These are phyloP conservation scores for Gastroboletus turbinatus DNA, from an alignment of 1,284 basidiomycete genomes.

Conservation along the genomic window DNA sequence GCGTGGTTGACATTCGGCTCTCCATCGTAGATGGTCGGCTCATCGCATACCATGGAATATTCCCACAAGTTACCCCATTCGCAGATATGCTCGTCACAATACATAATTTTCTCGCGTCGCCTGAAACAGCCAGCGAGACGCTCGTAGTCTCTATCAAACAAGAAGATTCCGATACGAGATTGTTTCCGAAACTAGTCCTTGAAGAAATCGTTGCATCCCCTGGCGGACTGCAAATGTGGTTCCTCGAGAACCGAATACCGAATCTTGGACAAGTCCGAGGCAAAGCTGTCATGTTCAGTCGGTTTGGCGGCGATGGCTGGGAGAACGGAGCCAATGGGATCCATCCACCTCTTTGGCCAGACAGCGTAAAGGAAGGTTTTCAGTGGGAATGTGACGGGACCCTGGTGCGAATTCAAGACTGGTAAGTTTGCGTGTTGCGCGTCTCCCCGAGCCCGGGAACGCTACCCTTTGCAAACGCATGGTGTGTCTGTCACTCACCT, in stretches of 20 bases:
- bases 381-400: slow-evolving; percentile 71
- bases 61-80: slow-evolving; percentile 70
- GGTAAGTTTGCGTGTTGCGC: slow-evolving; percentile 47
- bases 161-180: slow-evolving; percentile 57
- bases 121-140: slow-evolving; percentile 62
- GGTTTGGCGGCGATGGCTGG: slow-evolving; percentile 70
- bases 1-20: slow-evolving; percentile 80
- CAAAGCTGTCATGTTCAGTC: slow-evolving; percentile 77
- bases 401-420: slow-evolving; percentile 75
- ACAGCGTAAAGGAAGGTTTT: slow-evolving; percentile 70
- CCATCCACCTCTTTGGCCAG: slow-evolving; percentile 80
- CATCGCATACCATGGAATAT: slow-evolving; percentile 78
- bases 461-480: background rate
- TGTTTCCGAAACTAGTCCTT: slow-evolving; percentile 68
- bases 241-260: slow-evolving; percentile 75
- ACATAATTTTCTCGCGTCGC: slow-evolving; percentile 61
- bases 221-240: slow-evolving; percentile 72
- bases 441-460: background rate
- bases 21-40: slow-evolving; percentile 62
- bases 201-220: slow-evolving; percentile 58
- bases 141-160: slow-evolving; percentile 86
- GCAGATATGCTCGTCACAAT: slow-evolving; percentile 59
- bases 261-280: slow-evolving; percentile 79
- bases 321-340: slow-evolving; percentile 73
- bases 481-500: slow-evolving; percentile 5